Base-by-base conservation (phyloP, 768 basidiomycete genomes). In the Exsudoporus frostii region DNA sequence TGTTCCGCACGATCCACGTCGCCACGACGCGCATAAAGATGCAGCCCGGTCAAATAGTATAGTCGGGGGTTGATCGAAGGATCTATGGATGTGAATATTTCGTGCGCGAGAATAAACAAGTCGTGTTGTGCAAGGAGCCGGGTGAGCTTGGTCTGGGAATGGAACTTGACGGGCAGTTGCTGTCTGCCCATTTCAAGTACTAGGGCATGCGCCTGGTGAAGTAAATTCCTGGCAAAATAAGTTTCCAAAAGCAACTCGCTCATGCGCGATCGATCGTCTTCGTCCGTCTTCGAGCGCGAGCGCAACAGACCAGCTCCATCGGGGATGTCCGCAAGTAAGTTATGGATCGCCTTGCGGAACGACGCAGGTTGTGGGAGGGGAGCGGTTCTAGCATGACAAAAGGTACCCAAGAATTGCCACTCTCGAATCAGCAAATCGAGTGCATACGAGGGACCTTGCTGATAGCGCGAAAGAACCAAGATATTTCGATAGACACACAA, bases 21-120 rank as follows among this genome's bases (percentile, higher is more conserved):
- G 27, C 86, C 86, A 50, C 79, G 74, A 25, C 75, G 76, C 7
- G 83, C 74, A 60, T 73, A 73, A 17, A 86, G 67, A 62, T 76
- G 72, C 6, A 88, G 70, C n/a, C 79, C 84, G 0, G 76, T 73
- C 38, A 71, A 73, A 50, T 73, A 67, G 37, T 68, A 62, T 15
- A 53, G 27, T 39, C 33, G 62, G 24, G 65, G 55, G 17, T 57
- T 43, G 38, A 49, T 50, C 7, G 44, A 58, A 27, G 64, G 54
- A 29, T 62, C 53, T 39, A 80, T 47, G 7, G 70, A 57, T 19
- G 66, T 33, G 58, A 74, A 83, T 22, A 82, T 59, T 25, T 66
- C 63, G 48, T 77, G 76, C 11, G 84, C 85, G 1, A 70, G 63
- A 38, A 66, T 64, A 55, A 76, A 76, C 17, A 65, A 37, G 50